Base-by-base conservation (phyloP, 1,284 basidiomycete genomes). In the Melampsora abietis-canadensis region DNA sequence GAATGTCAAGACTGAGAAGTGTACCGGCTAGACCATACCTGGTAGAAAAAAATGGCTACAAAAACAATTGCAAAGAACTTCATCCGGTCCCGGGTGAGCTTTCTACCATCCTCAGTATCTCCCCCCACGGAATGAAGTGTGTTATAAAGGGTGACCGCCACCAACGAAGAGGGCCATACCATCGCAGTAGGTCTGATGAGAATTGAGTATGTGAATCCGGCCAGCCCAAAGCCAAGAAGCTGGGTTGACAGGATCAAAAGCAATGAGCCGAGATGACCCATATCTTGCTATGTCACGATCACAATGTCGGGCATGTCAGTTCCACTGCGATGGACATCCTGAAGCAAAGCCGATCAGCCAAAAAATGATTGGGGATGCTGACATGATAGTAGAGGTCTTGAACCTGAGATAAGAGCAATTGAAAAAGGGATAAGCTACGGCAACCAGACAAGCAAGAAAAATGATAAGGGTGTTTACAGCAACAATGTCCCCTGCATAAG, bases 231-330 rank as follows among this genome's bases (percentile, higher is more conserved):
- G 2, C 85, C 85, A 31, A 86, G 83, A 63, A 85, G 82, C 77
- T 87, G 86, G 1, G 85, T 86, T 3, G 84, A 83, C 63, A 86
- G 82, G 1, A 87, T 82, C 1, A 86, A 85, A 72, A 88, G 76
- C 7, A 81, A 34, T 0, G 79, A 79, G 4, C 80, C 79, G 12
- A 80, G 75, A 14, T 76, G 68, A 7, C 80, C 80, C 44, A 81
- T 78, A 64, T 81, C 78, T 44, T 78, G 77, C n/a, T 81, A 85
- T 37, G 87, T 85, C 1, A 83, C 82, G 2, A 82, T 79, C 2
- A 83, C 37, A 0, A 81, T 76, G 19, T 80, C 78, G 1, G 84
- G 80, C 0, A 82, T 81, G 17, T 79, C 80, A 76, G 83, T 82
- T 78, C 82, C 84, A 79, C 83, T 84, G 37, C 84, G 78, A 31